These are phyloP conservation scores for Leccinum longicurvipes DNA, from an alignment of 768 basidiomycete genomes.

Conservation along the genomic window DNA sequence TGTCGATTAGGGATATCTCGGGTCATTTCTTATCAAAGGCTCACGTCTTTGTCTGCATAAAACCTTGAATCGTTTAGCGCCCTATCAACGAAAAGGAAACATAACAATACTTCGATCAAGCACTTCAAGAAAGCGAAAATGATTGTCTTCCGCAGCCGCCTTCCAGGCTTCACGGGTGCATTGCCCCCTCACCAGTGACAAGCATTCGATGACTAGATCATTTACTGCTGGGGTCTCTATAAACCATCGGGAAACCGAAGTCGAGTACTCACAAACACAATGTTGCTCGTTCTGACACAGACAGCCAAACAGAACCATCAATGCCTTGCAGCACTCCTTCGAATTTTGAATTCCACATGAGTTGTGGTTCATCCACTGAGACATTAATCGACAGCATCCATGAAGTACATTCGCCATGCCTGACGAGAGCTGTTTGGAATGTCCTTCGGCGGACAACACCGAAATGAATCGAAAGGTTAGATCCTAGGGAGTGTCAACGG, in stretches of 20 bases:
- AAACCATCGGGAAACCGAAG: neutral
- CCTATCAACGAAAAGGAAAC: neutral
- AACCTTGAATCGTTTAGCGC: conserved; percentile 14
- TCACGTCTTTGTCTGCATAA: conserved; percentile 14
- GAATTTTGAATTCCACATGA: conserved; percentile 26
- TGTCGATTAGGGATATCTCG: too few species aligned
- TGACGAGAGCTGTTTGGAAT: conserved; percentile 16
- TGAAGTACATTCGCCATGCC: conserved; percentile 17
- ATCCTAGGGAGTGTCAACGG: conserved; percentile 15
- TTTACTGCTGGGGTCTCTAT: conserved; percentile 14
- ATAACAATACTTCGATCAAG: conserved; percentile 21
- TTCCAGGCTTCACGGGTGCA: conserved; percentile 24
- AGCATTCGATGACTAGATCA: conserved; percentile 17
- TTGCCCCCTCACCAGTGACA: conserved; percentile 8
- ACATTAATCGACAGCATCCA: conserved; percentile 17
- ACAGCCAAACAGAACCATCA: conserved; percentile 26
- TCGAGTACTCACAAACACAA: conserved; percentile 14
- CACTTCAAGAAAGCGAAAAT: conserved; percentile 7
- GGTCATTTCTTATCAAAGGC: neutral
- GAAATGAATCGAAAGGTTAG: conserved; percentile 22
- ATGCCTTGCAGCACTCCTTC: conserved; percentile 28
- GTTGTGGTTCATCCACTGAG: conserved; percentile 23
- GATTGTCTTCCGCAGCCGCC: conserved; percentile 11
- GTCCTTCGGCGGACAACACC: conserved; percentile 11
- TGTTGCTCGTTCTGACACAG: conserved; percentile 20